Conservation (phyloP, 345 rosid genomes). For the Salix purpurea region DNA sequence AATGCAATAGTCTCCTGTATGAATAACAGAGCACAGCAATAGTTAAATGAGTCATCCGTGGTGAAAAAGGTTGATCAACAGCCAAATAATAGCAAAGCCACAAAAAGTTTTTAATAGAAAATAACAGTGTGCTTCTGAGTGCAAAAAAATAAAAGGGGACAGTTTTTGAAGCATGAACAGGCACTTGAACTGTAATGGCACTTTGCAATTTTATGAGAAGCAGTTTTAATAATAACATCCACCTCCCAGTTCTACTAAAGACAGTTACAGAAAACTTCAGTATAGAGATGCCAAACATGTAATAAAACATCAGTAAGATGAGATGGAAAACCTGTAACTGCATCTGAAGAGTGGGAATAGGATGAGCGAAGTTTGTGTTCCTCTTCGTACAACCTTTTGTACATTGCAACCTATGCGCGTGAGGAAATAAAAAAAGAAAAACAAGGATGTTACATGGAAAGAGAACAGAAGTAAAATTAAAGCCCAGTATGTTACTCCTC, state of each 20-base stretch:
- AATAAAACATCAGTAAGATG: background rate
- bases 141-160: no score
- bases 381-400: conserved; percentile 86
- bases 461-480: background rate
- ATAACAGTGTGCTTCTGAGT: no score
- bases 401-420: conserved; percentile 69
- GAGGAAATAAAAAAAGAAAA: no score
- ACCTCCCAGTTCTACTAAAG: background rate
- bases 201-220: background rate
- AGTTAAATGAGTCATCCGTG: no score
- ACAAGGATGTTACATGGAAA: no score
- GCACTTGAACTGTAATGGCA: no score
- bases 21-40: no score
- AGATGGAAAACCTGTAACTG: conserved; percentile 52
- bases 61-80: no score
- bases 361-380: conserved; percentile 66
- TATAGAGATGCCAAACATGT: background rate
- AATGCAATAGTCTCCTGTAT: no score
- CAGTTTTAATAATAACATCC: background rate
- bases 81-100: no score
- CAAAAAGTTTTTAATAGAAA: no score
- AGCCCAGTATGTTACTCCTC: background rate
- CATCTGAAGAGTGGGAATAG: conserved; percentile 35
- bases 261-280: background rate
- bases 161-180: no score